Base-by-base conservation (phyloP, 257 asterid species). In the Nemophila menziesii region DNA sequence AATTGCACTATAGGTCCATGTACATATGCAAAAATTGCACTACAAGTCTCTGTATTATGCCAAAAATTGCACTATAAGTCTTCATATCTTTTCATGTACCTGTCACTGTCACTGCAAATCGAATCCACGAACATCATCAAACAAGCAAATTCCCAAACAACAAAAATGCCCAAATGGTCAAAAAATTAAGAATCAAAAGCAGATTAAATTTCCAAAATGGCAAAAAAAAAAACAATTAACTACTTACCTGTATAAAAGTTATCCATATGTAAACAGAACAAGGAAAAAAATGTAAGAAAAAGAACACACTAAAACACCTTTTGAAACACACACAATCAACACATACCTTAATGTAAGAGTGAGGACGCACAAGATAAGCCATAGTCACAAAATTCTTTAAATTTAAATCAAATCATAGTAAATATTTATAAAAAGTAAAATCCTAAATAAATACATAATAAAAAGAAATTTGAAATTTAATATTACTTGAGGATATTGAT, bases 301-400 rank as follows among this genome's bases (percentile, higher is more conserved):
- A 18, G 14, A 20, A 37, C 9, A 33, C 16, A 16, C 7, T 20
- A 13, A n/a, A n/a, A n/a, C n/a, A n/a, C n/a, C n/a, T n/a, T 36
- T n/a, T n/a, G n/a, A n/a, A 51, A 21, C 39, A 14, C 33, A 38
- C 29, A 51, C 22, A 37, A 52, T 57, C 5, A 43, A 22, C 43
- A 26, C 26, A 52, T 26, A 82, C 92, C 94, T 79, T 79, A 54
- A 79, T 82, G 27, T 79, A 82, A 54, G 89, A 76, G 55, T 79
- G 89, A 51, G 94, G 92, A 7, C 92, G 76, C 29, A 82, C 89
- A 11, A 92, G 94, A 71, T 82, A 92, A 58, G 92, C 85, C 92
- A 79, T 73, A 52, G 92, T 92, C 65, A 92, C 77, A 42, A 89
- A 76, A 79, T 82, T 92, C 92, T 82, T 68, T 39, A 63, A 62